Evolutionary conservation across 164 flowering plant genomes (phyloP), one percentile per base, ranked within the genome.

Genomic region (Santalum album): DNA sequence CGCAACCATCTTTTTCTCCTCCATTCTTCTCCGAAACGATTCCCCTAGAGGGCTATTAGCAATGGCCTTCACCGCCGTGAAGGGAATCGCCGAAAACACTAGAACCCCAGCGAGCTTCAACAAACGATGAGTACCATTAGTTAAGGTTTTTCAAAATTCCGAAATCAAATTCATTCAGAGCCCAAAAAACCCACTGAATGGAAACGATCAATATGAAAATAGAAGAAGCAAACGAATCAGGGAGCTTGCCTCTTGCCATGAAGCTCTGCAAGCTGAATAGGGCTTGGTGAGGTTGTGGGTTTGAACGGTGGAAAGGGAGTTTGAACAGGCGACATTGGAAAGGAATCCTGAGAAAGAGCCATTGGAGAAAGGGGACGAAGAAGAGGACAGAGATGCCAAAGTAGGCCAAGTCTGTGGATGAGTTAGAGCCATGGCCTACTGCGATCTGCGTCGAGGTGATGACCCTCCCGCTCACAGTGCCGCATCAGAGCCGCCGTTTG

Each of bases 21-120:
- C 68, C 83, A 92, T 53, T 61, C 84, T 69, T 55, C 72, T 66
- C 77, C 75, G 90, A 27, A 92, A 82, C 25, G 66, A 52, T 55
- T 75, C 86, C 23, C 91, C 96, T 0, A 92, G 54, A 2, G 96
- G 78, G 61, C 96, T 87, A 68, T 85, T 89, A 34, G 96, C 96
- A 0, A 92, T 79, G 64, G 84, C 85, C 70, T 92, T 92, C 40
- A 92, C 96, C 2, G 80, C 90, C 12, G 96, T 89, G 78, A 89
- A 92, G 18, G 96, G 96, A 70, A 92, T 70, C 26, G 99, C 96
- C 3, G 99, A 92, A 77, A 92, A 83, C 2, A 92, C 62, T 54
- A 89, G 49, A 40, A 92, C 94, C 7, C 96, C 99, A 4, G 81
- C 91, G 26, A 92, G 80, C 98, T 86, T 57, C 64, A 63, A 29